Evolutionary conservation across 1,284 basidiomycete genomes (phyloP).

Genomic region (Termitomyces sp.): DNA sequence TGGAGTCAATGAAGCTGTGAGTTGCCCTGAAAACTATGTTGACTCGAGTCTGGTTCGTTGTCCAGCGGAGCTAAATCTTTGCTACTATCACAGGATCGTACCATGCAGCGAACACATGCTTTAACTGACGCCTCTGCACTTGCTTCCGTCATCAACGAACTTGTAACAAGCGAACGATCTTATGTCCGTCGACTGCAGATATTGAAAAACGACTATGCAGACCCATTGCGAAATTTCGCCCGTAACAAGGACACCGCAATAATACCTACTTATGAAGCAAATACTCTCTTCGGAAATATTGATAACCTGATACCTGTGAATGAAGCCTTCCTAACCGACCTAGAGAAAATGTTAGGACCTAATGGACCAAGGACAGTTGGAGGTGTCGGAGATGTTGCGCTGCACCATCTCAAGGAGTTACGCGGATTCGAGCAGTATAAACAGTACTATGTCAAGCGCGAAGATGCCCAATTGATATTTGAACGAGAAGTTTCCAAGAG

Average conservation of each 20-base stretch:
- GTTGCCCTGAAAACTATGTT: constrained; percentile 19
- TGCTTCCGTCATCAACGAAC: constrained; percentile 67
- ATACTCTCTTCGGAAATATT: constrained; percentile 90
- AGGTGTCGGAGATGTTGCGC: constrained; percentile 79
- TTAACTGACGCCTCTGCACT: constrained; percentile 60
- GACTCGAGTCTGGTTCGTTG: neutral
- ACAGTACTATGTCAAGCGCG: constrained; percentile 87
- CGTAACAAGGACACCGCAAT: constrained; percentile 81
- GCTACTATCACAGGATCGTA: constrained; percentile 31
- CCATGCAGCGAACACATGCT: constrained; percentile 47
- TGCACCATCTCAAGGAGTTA: constrained; percentile 79
- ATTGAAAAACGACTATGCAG: constrained; percentile 81
- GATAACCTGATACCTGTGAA: constrained; percentile 87
- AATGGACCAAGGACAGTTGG: constrained; percentile 54
- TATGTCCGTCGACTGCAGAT: constrained; percentile 72
- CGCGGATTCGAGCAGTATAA: constrained; percentile 87
- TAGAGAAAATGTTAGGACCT: constrained; percentile 70
- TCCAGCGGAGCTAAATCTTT: constrained; percentile 4
- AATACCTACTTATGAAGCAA: constrained; percentile 86
- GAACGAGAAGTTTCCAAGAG: constrained; percentile 78
- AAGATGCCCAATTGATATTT: constrained; percentile 89
- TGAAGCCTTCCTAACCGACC: constrained; percentile 78
- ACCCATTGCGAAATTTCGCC: constrained; percentile 84
- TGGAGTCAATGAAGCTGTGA: constrained; percentile 36
- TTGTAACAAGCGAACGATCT: constrained; percentile 72